Evolutionary conservation across 441 rosid genomes (phyloP).

Genomic region (Adansonia gregorii): DNA sequence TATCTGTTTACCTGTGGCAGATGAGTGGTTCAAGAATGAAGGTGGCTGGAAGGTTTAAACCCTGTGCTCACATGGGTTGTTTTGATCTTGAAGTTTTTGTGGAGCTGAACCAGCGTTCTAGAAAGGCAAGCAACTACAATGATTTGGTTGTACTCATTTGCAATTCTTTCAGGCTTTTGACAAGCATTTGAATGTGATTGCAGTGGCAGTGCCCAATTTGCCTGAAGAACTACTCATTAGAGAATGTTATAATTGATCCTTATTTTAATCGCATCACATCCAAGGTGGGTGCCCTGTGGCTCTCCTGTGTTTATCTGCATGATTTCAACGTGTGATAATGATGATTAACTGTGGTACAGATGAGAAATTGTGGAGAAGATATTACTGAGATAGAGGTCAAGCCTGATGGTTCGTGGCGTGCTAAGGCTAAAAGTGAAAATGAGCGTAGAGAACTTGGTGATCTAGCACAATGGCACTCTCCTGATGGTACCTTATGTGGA

Average conservation of each 20-base stretch:
- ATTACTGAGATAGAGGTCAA: conserved; percentile 86
- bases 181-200: conserved; percentile 32
- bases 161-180: conserved; percentile 23
- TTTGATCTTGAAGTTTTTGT: conserved; percentile 97
- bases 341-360: conserved; percentile 47
- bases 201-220: conserved; percentile 99
- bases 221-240: conserved; percentile 88
- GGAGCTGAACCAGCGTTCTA: conserved; percentile 93
- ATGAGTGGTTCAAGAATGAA: conserved; percentile 98
- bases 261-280: conserved; percentile 88
- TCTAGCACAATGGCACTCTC: conserved; percentile 79
- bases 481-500: conserved; percentile 64
- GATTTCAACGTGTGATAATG: not conserved
- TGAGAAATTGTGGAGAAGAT: conserved; percentile 88
- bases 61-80: conserved; percentile 96
- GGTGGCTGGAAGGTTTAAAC: conserved; percentile 94
- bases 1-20: conserved; percentile 42
- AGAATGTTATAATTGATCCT: conserved; percentile 82
- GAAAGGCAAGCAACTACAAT: conserved; percentile 69
- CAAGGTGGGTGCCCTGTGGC: conserved; percentile 50
- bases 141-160: conserved; percentile 15
- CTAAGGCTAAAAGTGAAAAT: conserved; percentile 59
- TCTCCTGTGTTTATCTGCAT: not conserved
- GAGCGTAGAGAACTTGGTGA: conserved; percentile 85
- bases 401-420: conserved; percentile 99